phyloP scores from a whole-genome alignment of 2,329 filamentous ascomycete species.

The Akanthomyces dipterigenus region DNA sequence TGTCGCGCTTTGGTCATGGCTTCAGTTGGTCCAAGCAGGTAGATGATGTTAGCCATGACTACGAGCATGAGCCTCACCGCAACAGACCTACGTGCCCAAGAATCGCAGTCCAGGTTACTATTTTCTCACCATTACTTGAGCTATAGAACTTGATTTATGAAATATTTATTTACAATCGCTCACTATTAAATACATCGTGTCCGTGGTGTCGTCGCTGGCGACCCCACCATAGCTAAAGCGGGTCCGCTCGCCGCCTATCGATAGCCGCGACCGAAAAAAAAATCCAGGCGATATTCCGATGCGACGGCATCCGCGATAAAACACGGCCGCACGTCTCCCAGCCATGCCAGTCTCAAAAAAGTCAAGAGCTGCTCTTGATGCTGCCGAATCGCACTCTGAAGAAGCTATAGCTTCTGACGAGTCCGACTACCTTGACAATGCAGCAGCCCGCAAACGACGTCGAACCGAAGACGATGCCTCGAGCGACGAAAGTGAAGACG shows the following conservation, averaged over 20 bases:
- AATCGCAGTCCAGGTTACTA: too few relatives aligned
- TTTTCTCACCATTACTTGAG: too few relatives aligned
- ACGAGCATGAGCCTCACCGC: too few relatives aligned
- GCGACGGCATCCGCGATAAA: neutral
- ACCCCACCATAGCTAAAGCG: neutral
- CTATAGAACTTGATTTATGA: too few relatives aligned
- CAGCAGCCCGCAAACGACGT: slow-evolving; percentile 39
- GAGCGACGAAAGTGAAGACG: slow-evolving; percentile 22
- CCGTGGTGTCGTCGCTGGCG: too few relatives aligned
- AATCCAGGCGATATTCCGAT: neutral
- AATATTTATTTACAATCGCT: too few relatives aligned
- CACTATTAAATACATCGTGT: too few relatives aligned
- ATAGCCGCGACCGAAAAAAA: neutral
- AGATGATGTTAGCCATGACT: too few relatives aligned
- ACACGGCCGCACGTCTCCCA: neutral
- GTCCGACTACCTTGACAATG: slow-evolving; percentile 45
- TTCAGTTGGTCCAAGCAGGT: too few relatives aligned
- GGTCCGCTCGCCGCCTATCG: slow-evolving; percentile 1
- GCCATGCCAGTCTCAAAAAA: slow-evolving; percentile 12
- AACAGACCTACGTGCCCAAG: too few relatives aligned
- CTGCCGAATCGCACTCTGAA: neutral
- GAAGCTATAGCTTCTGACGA: slow-evolving; percentile 24
- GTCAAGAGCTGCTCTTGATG: neutral
- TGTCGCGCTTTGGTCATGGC: too few relatives aligned
- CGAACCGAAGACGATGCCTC: slow-evolving; percentile 24